Conservation (phyloP, 192 early-diverging fungal genomes). For the Podila epigama region DNA sequence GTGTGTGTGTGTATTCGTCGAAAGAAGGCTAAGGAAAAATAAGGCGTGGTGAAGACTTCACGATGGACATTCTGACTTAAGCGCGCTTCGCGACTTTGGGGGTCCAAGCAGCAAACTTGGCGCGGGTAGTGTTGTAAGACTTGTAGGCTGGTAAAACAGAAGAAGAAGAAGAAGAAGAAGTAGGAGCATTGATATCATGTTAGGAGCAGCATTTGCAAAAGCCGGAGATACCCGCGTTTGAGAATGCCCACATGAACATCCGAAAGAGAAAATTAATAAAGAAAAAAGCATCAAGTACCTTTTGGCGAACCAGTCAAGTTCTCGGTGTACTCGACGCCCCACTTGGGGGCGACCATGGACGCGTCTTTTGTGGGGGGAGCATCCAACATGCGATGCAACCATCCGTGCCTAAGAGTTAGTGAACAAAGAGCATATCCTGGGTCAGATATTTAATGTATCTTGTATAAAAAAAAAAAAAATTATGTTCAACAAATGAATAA, state of each 20-base stretch:
- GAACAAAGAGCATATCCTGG: neutral
- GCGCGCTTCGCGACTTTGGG: slow-evolving; percentile 54
- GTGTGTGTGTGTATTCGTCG: no score
- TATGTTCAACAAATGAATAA: slow-evolving; percentile 2
- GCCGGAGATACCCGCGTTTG: neutral
- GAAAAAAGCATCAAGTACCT: slow-evolving; percentile 4
- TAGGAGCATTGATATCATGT: neutral
- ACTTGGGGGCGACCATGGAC: slow-evolving; percentile 45
- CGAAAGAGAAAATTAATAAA: neutral
- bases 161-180: neutral
- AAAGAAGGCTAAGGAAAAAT: no score
- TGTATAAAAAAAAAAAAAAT: no score
- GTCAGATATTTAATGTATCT: no score
- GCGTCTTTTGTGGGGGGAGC: slow-evolving; percentile 43
- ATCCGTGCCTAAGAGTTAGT: slow-evolving; percentile 43
- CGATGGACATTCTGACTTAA: slow-evolving; percentile 19
- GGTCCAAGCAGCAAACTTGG: slow-evolving; percentile 64
- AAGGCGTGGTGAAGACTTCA: no score
- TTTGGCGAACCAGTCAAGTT: slow-evolving; percentile 52
- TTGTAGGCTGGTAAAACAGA: slow-evolving; percentile 49
- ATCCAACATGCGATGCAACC: slow-evolving; percentile 53
- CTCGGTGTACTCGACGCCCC: slow-evolving; percentile 33
- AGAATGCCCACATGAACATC: neutral
- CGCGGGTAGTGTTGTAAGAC: slow-evolving; percentile 64
- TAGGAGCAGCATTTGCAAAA: neutral